Percentiles rank a stretch among this genome's conserved stretches.
Conservation (phyloP, 257 asterid genomes). For the Handroanthus guayacan region DNA sequence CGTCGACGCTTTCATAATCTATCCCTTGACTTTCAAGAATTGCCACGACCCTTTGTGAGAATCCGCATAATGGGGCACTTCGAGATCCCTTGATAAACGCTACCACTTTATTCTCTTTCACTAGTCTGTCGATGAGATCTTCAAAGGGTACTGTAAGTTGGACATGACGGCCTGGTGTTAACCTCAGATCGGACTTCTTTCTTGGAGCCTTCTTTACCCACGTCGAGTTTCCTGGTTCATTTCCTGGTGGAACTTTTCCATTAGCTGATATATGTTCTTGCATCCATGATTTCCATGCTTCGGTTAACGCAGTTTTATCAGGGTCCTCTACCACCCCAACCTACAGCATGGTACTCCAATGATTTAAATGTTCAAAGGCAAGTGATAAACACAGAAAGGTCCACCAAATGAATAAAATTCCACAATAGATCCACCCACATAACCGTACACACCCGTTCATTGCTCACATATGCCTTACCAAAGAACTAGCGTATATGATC, state of each 20-base stretch:
- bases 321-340: slow-evolving; percentile 77
- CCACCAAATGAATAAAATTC: neutral
- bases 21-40: slow-evolving; percentile 84
- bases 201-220: slow-evolving; percentile 82
- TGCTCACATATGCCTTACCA: neutral
- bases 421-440: neutral
- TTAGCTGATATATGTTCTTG: slow-evolving; percentile 85
- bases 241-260: slow-evolving; percentile 92
- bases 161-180: slow-evolving; percentile 87
- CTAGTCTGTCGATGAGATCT: slow-evolving; percentile 75
- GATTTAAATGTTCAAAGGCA: neutral
- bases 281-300: slow-evolving; percentile 95
- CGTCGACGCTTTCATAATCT: slow-evolving; percentile 90
- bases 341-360: slow-evolving; percentile 45
- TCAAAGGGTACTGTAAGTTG: slow-evolving; percentile 80
- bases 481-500: neutral
- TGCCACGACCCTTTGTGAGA: slow-evolving; percentile 76
- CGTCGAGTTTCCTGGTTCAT: slow-evolving; percentile 80
- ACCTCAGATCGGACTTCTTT: slow-evolving; percentile 82
- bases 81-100: slow-evolving; percentile 95
- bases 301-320: slow-evolving; percentile 69
- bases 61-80: slow-evolving; percentile 82
- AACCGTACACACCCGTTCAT: neutral
- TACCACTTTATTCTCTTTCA: slow-evolving; percentile 88
- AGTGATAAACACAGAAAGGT: slow-evolving; percentile 2